phyloP scores from a whole-genome alignment of 176 grass and related monocot species.

The Triticum aestivum region IWGSC_CS_RefSeq_v2.1 NC_057809.1:300372873-300373372 shows the following conservation, averaged over 20 bases:
- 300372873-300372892: constrained; percentile 80
- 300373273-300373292: not conserved
- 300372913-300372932: constrained; percentile 67
- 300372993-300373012: constrained; percentile 77
- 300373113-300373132: constrained; percentile 59
- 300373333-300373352: constrained; percentile 3
- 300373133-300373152: constrained; percentile 95
- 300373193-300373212: constrained; percentile 59
- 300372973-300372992: constrained; percentile 80
- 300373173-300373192: constrained; percentile 41
- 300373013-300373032: constrained; percentile 82
- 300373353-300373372: constrained; percentile 26
- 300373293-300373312: constrained; percentile 7
- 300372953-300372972: constrained; percentile 86
- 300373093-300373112: constrained; percentile 38
- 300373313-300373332: constrained; percentile 3
- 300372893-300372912: constrained; percentile 90
- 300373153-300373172: constrained; percentile 80
- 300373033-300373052: constrained; percentile 80
- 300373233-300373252: constrained; percentile 79
- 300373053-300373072: constrained; percentile 68
- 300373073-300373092: constrained; percentile 39
- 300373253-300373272: constrained; percentile 12
- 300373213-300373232: constrained; percentile 87
- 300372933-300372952: constrained; percentile 79